These are phyloP conservation scores for Candida sanyiensis DNA, from an alignment of 805 yeast species.

Conservation along the genomic window DNA sequence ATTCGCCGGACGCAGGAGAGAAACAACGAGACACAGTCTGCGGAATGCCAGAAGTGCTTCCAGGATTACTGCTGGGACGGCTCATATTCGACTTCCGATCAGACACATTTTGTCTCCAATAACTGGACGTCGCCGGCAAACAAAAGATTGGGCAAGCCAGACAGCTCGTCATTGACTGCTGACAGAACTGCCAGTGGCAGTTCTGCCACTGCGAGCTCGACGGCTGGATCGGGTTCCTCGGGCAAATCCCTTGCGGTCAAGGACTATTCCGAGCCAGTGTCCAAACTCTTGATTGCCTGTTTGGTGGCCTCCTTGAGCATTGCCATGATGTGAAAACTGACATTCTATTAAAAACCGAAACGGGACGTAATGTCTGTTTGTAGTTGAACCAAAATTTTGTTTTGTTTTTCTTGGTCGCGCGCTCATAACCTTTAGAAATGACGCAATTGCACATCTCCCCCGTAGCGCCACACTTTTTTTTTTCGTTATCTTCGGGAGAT, in stretches of 20 bases:
- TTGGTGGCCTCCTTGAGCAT: constrained; percentile 1
- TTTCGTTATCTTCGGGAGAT: neutral
- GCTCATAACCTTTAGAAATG: too few relatives aligned
- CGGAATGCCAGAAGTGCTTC: constrained; percentile 70
- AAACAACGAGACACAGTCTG: constrained; percentile 47
- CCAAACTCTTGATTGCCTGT: constrained; percentile 4
- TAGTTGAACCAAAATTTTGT: too few relatives aligned
- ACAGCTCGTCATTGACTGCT: constrained; percentile 2
- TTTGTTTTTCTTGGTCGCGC: too few relatives aligned
- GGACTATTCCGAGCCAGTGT: constrained; percentile 5
- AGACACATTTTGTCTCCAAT: neutral
- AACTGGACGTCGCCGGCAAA: constrained; percentile 8
- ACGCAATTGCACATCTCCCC: too few relatives aligned
- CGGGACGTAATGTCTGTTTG: too few relatives aligned
- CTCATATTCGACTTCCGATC: constrained; percentile 7
- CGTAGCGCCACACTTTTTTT: constrained; percentile 2
- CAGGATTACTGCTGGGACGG: constrained; percentile 75
- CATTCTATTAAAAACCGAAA: too few relatives aligned
- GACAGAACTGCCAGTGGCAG: neutral
- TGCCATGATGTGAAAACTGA: constrained; percentile 5
- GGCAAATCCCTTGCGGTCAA: neutral
- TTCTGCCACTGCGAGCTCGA: neutral
- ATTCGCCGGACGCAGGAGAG: constrained; percentile 75
- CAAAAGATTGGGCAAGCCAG: neutral
- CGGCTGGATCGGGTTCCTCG: neutral